Evolutionary conservation across 2,329 filamentous ascomycete genomes (phyloP).

Genomic region (Microsporum audouinii): DNA sequence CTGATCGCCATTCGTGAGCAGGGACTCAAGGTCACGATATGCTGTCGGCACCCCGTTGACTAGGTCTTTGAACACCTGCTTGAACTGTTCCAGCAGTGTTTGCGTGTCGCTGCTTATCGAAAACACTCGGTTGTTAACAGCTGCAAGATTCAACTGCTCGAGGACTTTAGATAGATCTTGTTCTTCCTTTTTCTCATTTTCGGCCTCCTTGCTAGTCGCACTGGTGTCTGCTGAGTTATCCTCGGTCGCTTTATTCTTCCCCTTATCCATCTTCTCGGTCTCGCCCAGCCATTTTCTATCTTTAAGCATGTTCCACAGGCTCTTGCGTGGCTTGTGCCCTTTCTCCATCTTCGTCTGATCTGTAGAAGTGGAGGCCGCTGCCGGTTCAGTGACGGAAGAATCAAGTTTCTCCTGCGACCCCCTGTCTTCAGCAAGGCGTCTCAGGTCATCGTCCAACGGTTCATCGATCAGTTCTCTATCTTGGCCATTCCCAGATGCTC

Average conservation of each 20-base stretch:
- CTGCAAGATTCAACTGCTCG: constrained; percentile 70
- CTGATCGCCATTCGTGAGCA: constrained; percentile 52
- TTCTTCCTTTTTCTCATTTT: constrained; percentile 47
- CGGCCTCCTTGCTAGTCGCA: constrained; percentile 17
- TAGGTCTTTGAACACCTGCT: constrained; percentile 80
- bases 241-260: neutral
- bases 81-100: constrained; percentile 72
- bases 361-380: neutral
- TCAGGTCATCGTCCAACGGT: constrained; percentile 30
- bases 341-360: constrained; percentile 11
- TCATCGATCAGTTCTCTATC: constrained; percentile 42
- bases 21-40: constrained; percentile 71
- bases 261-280: neutral
- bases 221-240: neutral
- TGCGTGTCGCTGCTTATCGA: constrained; percentile 74
- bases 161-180: constrained; percentile 68
- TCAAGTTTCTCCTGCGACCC: constrained; percentile 21
- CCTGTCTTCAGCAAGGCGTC: constrained; percentile 3
- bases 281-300: neutral
- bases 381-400: neutral
- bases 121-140: constrained; percentile 76
- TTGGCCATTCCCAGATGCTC: constrained; percentile 37
- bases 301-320: neutral
- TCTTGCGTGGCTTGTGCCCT: neutral
- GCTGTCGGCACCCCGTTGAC: constrained; percentile 88